Conservation (phyloP, 2,329 filamentous ascomycete genomes). For the Gaeumannomyces sp. region DNA sequence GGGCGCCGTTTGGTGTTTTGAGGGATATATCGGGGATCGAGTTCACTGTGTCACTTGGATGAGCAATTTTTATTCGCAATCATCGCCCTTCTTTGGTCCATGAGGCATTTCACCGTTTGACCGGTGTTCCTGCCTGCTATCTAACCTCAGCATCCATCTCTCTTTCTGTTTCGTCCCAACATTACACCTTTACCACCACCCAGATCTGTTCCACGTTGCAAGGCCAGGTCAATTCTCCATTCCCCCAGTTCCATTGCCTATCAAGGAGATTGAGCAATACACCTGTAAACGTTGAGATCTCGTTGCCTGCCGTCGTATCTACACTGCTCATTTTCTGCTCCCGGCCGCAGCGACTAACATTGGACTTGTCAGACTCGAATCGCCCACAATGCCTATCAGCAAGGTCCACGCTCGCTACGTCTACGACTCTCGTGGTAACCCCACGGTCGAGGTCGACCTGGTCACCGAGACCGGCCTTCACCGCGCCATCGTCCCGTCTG, state of each 20-base stretch:
- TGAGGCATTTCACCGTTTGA: background rate
- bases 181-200: background rate
- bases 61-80: background rate
- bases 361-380: background rate
- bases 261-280: too few relatives aligned
- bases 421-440: conserved; percentile 98
- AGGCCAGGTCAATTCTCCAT: background rate
- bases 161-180: background rate
- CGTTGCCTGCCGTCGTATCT: too few relatives aligned
- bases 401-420: conserved; percentile 91
- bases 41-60: background rate
- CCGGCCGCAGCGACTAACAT: background rate
- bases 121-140: too few relatives aligned
- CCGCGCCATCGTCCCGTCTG: conserved; percentile 95
- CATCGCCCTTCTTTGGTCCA: background rate
- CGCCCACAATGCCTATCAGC: conserved; percentile 67
- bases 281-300: background rate
- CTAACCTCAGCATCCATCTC: background rate
- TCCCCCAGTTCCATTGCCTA: too few relatives aligned
- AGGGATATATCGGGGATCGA: background rate
- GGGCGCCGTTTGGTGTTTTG: background rate
- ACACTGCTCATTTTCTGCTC: background rate
- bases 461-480: conserved; percentile 94
- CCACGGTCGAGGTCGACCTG: conserved; percentile 96
- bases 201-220: background rate